Evolutionary conservation across 495 filamentous ascomycete species (phyloP).

Genomic region (Trichoderma asperelloides): DNA sequence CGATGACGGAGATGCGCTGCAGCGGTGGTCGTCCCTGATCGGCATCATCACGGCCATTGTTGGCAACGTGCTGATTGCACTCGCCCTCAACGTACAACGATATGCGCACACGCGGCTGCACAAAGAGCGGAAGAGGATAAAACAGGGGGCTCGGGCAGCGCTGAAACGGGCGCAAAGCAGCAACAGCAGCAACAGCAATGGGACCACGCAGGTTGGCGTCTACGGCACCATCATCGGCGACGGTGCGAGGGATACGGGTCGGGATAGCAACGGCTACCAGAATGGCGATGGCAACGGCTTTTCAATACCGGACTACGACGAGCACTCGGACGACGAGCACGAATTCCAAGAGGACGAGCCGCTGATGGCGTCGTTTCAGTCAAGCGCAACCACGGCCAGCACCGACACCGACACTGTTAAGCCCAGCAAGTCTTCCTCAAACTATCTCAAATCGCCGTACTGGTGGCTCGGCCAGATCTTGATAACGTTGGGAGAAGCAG

Average conservation of each 20-base stretch:
- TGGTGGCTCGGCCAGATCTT: conserved; percentile 92
- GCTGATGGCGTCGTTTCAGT: conserved; percentile 37
- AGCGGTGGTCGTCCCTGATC: conserved; percentile 85
- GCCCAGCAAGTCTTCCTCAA: conserved; percentile 26
- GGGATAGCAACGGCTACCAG: background rate
- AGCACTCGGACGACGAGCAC: conserved; percentile 20
- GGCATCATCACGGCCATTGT: conserved; percentile 86
- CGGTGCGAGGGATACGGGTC: background rate
- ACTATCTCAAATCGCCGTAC: conserved; percentile 79
- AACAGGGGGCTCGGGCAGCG: conserved; percentile 45
- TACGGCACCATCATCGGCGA: background rate
- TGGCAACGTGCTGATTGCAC: conserved; percentile 86
- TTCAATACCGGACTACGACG: conserved; percentile 13
- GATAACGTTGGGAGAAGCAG: conserved; percentile 87
- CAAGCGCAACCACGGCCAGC: conserved; percentile 28
- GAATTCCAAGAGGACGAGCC: conserved; percentile 38
- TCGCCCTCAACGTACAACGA: conserved; percentile 92
- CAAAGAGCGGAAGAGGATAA: conserved; percentile 24
- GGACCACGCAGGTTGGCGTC: conserved; percentile 1
- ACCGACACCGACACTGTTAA: conserved; percentile 24
- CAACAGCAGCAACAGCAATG: conserved; percentile 22
- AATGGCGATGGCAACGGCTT: conserved; percentile 12
- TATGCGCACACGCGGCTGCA: conserved; percentile 83
- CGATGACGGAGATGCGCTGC: conserved; percentile 37
- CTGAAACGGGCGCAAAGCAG: conserved; percentile 26